Conservation (phyloP, 441 rosid species). For the Populus hybrid region DNA sequence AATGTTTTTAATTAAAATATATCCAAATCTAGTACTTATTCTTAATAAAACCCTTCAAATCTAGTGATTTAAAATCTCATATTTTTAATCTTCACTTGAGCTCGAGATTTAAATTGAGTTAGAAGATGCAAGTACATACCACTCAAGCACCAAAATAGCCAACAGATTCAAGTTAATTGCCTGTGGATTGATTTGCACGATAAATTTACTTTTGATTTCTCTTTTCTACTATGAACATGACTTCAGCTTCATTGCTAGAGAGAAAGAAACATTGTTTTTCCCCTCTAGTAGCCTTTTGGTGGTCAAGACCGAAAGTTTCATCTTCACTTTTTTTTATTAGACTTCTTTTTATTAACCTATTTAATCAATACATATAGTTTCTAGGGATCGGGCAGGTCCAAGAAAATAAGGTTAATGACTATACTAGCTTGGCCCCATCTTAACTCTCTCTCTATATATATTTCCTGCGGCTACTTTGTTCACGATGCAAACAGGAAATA, state of each 20-base stretch:
- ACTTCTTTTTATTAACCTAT: neutral
- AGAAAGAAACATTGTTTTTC: neutral
- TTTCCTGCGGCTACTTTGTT: constrained; percentile 14
- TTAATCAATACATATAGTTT: neutral
- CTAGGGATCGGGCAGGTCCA: neutral
- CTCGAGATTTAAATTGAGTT: neutral
- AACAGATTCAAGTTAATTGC: neutral
- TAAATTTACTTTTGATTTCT: neutral
- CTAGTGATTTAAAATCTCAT: neutral
- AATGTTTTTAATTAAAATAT: too few relatives aligned
- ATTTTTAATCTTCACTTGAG: neutral
- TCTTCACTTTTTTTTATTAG: neutral
- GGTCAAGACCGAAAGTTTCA: neutral
- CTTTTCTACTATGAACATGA: neutral
- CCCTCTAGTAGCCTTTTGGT: neutral
- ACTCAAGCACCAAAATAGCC: neutral
- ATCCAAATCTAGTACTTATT: neutral
- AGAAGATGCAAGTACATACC: neutral
- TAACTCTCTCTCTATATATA: neutral
- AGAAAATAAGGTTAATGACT: neutral
- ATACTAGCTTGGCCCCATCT: neutral
- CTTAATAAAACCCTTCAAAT: too few relatives aligned
- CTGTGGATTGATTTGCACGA: neutral
- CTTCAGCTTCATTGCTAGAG: neutral
- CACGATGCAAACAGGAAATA: constrained; percentile 11